Evolutionary conservation across 495 filamentous ascomycete species (phyloP).

Genomic region (Immersiella caudata): DNA sequence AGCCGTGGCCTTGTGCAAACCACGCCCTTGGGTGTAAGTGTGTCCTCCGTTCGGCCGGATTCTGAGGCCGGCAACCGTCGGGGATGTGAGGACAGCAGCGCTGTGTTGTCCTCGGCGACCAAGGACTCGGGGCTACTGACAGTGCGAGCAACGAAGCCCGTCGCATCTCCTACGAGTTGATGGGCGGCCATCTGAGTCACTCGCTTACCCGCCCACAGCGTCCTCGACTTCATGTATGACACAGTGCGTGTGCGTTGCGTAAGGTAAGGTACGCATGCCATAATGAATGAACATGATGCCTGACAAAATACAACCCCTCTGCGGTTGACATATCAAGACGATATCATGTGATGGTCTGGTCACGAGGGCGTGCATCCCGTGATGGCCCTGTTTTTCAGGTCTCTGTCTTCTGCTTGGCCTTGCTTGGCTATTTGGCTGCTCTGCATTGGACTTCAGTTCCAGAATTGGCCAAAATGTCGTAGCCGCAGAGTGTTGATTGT

Average conservation of each 20-base stretch:
- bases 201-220: not conserved
- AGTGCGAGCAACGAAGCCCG: not conserved
- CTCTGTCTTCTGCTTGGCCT: not conserved
- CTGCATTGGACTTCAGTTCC: not conserved
- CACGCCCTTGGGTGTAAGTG: not conserved
- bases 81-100: not conserved
- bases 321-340: not conserved
- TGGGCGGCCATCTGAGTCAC: not conserved
- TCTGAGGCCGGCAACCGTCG: too few relatives aligned
- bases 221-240: constrained; percentile 5
- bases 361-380: constrained; percentile 7
- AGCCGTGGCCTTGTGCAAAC: not conserved
- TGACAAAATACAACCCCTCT: not conserved
- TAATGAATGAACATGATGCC: not conserved
- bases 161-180: not conserved
- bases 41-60: not conserved
- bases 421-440: not conserved
- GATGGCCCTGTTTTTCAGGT: not conserved
- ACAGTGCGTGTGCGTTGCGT: constrained; percentile 10
- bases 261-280: not conserved
- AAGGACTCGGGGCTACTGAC: not conserved
- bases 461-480: not conserved
- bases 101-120: not conserved
- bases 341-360: constrained; percentile 5
- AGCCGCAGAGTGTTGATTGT: not conserved